Percentiles rank a stretch among this genome's conserved stretches.
These are phyloP conservation scores for Metarhizium guizhouense DNA, from an alignment of 2,329 filamentous ascomycete genomes.

Conservation along the genomic window DNA sequence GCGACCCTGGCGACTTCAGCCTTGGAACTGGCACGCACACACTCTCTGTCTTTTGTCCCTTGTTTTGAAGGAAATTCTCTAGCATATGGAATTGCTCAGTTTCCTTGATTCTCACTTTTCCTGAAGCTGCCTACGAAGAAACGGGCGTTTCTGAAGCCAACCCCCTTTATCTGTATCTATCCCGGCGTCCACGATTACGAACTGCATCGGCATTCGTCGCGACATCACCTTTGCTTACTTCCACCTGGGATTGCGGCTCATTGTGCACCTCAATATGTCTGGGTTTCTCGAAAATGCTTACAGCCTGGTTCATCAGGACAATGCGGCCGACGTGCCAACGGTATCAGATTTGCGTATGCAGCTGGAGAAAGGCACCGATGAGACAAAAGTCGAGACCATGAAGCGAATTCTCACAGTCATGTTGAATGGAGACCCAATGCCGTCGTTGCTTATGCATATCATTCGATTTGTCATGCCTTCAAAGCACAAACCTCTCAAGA, in stretches of 20 bases:
- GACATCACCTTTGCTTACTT: not conserved
- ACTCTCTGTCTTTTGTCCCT: constrained; percentile 4
- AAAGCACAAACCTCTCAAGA: constrained; percentile 93
- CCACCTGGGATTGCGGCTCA: not conserved
- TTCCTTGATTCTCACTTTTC: not conserved
- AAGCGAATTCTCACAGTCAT: constrained; percentile 93
- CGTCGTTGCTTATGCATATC: constrained; percentile 95
- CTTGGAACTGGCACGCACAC: constrained; percentile 15
- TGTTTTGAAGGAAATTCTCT: not conserved
- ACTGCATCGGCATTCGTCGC: not conserved
- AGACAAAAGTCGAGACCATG: constrained; percentile 91
- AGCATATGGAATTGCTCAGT: constrained; percentile 2
- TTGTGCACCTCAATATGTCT: constrained; percentile 45
- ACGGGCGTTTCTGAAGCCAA: not conserved
- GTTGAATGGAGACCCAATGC: constrained; percentile 96
- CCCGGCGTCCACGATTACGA: not conserved
- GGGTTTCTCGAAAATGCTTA: constrained; percentile 91
- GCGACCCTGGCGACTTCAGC: constrained; percentile 19
- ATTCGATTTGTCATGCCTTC: constrained; percentile 99
- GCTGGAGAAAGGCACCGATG: constrained; percentile 88
- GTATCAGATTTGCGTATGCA: constrained; percentile 87
- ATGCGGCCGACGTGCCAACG: constrained; percentile 83
- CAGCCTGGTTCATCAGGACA: constrained; percentile 96
- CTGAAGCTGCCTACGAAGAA: not conserved
- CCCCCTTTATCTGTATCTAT: not conserved